These are phyloP conservation scores for Entelexis paramagnoliae DNA, from an alignment of 1,139 yeast species.

Conservation along the genomic window DNA sequence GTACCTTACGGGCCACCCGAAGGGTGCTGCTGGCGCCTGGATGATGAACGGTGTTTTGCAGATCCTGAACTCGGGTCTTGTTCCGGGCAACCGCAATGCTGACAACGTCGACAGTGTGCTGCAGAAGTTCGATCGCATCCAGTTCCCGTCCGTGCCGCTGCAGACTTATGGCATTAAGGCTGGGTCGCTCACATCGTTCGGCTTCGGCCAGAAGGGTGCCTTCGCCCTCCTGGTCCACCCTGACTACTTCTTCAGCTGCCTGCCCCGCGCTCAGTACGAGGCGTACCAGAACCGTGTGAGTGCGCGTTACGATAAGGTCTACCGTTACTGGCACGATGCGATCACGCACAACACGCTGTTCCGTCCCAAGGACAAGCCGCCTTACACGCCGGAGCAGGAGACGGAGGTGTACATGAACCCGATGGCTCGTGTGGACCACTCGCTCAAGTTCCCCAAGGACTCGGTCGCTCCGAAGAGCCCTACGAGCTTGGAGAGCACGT, in stretches of 20 bases:
- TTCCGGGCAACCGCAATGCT: conserved; percentile 98
- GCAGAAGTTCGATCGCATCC: conserved; percentile 75
- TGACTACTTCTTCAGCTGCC: conserved; percentile 80
- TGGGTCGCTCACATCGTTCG: conserved; percentile 91
- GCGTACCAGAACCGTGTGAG: conserved; percentile 60
- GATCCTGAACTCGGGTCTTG: conserved; percentile 81
- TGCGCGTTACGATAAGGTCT: conserved; percentile 79
- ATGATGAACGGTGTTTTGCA: conserved; percentile 98
- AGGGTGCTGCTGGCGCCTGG: conserved; percentile 99
- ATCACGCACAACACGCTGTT: conserved; percentile 84
- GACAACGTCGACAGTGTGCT: conserved; percentile 82
- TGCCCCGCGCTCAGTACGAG: conserved; percentile 60
- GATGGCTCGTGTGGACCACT: conserved; percentile 60
- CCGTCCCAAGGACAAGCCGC: conserved; percentile 87
- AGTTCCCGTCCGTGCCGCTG: conserved; percentile 87
- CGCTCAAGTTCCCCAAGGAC: conserved; percentile 15
- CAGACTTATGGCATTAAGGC: conserved; percentile 98
- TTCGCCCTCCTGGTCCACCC: conserved; percentile 88
- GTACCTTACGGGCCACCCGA: conserved; percentile 98
- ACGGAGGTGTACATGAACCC: conserved; percentile 90
- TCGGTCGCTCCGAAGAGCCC: conserved; percentile 36
- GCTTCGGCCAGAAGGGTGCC: conserved; percentile 99
- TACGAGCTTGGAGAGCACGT: conserved; percentile 42
- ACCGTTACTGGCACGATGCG: conserved; percentile 94
- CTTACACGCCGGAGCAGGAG: conserved; percentile 81